A percentile compares a stretch with the other conserved stretches of the same genome.
phyloP scores from a whole-genome alignment of 2,329 filamentous ascomycete species.

The Penicillium sp. region DNA sequence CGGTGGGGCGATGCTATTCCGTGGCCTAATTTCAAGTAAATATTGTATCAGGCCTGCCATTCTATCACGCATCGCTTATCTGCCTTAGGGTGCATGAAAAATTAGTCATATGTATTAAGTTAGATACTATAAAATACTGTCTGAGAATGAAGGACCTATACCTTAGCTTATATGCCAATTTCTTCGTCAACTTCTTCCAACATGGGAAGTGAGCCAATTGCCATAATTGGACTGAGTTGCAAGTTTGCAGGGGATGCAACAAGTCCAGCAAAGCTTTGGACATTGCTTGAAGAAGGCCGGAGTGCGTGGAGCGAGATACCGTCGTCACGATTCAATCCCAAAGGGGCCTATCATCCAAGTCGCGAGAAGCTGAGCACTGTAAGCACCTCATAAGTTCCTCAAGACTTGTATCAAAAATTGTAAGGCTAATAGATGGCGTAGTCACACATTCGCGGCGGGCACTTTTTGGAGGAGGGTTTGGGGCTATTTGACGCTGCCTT shows the following conservation, averaged over 20 bases:
- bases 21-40: no score
- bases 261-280: constrained; percentile 21
- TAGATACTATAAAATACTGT: no score
- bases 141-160: no score
- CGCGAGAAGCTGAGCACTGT: constrained; percentile 18
- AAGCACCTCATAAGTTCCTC: neutral
- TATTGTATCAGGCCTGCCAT: no score
- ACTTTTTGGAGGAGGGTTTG: neutral
- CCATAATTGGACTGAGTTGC: constrained; percentile 26
- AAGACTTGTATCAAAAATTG: neutral
- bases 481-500: constrained; percentile 28
- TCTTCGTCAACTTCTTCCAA: neutral
- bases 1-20: no score
- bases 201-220: constrained; percentile 22
- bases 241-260: constrained; percentile 25
- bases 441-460: neutral
- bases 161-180: neutral
- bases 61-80: no score
- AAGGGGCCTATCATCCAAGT: constrained; percentile 24
- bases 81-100: no score
- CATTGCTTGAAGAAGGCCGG: constrained; percentile 15
- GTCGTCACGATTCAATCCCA: constrained; percentile 19
- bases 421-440: neutral
- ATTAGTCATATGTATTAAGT: no score
- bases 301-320: constrained; percentile 17